Evolutionary conservation across 2,329 filamentous ascomycete species (phyloP).

Genomic region (Cadophora luteo-olivacea): DNA sequence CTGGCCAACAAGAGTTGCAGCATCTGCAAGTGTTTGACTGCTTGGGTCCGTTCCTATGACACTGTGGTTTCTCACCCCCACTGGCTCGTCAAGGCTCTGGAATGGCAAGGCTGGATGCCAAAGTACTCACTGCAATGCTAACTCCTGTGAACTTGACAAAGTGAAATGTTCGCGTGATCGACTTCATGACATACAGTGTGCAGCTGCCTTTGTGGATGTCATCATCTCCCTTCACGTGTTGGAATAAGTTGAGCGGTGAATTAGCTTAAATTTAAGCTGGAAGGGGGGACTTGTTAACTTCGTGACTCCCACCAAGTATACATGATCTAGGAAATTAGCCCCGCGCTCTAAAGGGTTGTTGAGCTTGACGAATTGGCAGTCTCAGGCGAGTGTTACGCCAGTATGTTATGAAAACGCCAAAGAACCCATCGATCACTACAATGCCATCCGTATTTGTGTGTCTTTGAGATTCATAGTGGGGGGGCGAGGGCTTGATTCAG

Average conservation of each 20-base stretch:
- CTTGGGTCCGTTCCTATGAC: background rate
- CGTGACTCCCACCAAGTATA: background rate
- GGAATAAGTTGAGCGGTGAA: background rate
- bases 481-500: background rate
- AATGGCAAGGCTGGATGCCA: background rate
- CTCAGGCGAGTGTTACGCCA: background rate
- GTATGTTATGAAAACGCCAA: background rate
- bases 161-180: background rate
- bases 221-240: background rate
- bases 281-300: background rate
- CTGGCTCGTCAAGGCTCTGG: background rate
- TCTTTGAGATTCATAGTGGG: background rate
- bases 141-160: background rate
- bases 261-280: background rate
- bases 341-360: background rate
- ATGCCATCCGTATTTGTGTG: background rate
- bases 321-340: background rate
- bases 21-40: background rate
- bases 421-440: background rate
- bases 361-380: background rate
- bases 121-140: background rate
- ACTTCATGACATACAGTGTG: too few relatives aligned
- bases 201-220: background rate
- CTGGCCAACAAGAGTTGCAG: background rate
- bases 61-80: constrained; percentile 8